Percentiles rank a stretch among this genome's conserved stretches.
phyloP scores from a whole-genome alignment of 225 moss, liverwort and hornwort genomes.

The Thuidium tamariscinum region DNA sequence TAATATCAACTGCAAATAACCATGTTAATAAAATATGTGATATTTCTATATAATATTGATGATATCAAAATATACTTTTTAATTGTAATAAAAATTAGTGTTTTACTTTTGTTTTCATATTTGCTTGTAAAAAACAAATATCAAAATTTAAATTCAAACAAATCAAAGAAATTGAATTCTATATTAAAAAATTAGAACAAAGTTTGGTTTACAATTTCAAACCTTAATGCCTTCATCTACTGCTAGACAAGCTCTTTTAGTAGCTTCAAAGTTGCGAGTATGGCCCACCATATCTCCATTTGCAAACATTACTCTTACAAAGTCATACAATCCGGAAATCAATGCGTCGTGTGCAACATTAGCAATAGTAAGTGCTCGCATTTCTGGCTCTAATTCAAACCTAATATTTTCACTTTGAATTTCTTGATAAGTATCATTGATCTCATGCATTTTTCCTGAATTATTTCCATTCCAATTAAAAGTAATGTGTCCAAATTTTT shows the following conservation, averaged over 20 bases:
- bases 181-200: background rate
- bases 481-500: constrained; percentile 75
- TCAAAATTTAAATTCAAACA: too few relatives aligned
- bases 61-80: too few relatives aligned
- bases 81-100: background rate
- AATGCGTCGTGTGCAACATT: constrained; percentile 59
- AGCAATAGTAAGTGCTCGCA: constrained; percentile 57
- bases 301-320: constrained; percentile 65
- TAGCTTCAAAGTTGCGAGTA: constrained; percentile 47
- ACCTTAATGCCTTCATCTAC: constrained; percentile 74
- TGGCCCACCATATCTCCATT: constrained; percentile 70
- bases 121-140: background rate
- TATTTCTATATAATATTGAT: background rate
- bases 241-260: constrained; percentile 49
- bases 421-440: constrained; percentile 58
- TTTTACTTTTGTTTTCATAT: fast-evolving
- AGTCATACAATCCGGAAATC: constrained; percentile 55
- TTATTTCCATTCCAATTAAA: constrained; percentile 85
- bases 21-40: background rate
- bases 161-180: background rate
- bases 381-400: constrained; percentile 66
- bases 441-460: constrained; percentile 32
- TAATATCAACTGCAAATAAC: constrained; percentile 22
- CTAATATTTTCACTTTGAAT: constrained; percentile 56
- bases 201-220: background rate